Evolutionary conservation across 2,329 filamentous ascomycete species (phyloP), one percentile per base, ranked within the genome.

Genomic region (Cladosporium velox): DNA sequence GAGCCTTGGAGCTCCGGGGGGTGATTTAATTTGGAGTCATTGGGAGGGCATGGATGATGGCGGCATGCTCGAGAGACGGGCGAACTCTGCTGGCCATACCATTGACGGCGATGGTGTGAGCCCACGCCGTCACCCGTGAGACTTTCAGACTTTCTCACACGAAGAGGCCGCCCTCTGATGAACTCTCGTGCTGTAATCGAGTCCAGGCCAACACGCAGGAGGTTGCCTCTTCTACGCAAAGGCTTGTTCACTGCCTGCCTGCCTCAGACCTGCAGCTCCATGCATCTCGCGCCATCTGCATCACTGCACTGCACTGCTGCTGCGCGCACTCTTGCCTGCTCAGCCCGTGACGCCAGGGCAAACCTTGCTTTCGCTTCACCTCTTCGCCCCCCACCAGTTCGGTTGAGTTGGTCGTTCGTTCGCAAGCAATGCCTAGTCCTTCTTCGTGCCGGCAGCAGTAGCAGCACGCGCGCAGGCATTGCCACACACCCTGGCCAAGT

Each of bases 361-460:
- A 58, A 58, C 55, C 55, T 41, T 58, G 55, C 8, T 58, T 55
- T 55, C 18, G 52, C 52, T 34, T 55, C 52, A 38, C 15, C 21
- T 47, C 35, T 28, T 59, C 35, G 35, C 35, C 57, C 57, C 57
- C 57, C 55, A 59, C 57, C 57, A 44, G 57, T 59, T 59, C 57
- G 30, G 51, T 32, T 54, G 38, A 4, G 51, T 32, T 54, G 38
- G 18, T n/a, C 38, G 38, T 7, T 44, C 28, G 30, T 21, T 32
- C 30, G 30, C 18, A 34, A 18, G 52, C 52, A 34, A 55, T 34
- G 52, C 26, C 52, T 30, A 47, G 57, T 41, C 34, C 38, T 59
- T 24, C 57, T 24, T 58, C 34, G 55, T 58, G 55, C 55, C 55
- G 55, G 55, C 55, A 58, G 32, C 55, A 41, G 34, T 21, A 34